Base-by-base conservation (phyloP, 805 yeast species). In the Lachancea meyersii region DNA sequence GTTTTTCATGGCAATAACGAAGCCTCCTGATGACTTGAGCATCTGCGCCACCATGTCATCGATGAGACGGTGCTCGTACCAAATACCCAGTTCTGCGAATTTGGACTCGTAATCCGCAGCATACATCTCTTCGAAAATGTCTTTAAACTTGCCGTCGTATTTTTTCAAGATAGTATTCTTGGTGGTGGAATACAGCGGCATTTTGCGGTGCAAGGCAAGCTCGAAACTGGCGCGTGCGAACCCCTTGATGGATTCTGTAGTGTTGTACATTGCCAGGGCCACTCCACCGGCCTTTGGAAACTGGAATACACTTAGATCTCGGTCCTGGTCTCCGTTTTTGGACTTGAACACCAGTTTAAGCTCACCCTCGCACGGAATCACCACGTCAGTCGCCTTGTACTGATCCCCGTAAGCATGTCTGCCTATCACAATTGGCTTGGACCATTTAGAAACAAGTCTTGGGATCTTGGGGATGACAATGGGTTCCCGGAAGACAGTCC, bases 31-130 rank as follows among this genome's bases (percentile, higher is more conserved):
- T 35, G 96, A 86, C 72, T 91, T 91, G 64, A 91, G 72, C 97
- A 91, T 89, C 72, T 91, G 97, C 18, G 97, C 97, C 39, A 91
- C 97, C 97, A 91, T 91, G 64, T 91, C 97, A 68, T 91, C 97
- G 54, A 91, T 91, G 54, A 91, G 73, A 57, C 97, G 80, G 71
- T 91, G 97, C 70, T 91, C 97, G 67, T 85, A 89, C 95, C 95
- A 88, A 64, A 89, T 84, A n/a, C 88, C 93, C 34, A 68, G 65
- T 44, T 71, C 71, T 63, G 87, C 95, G 67, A 89, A 89, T 58
- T 78, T 68, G 21, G 65, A 49, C 65, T 80, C 78, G 72, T 84
- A 89, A 53, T 77, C 76, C 36, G 67, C 52, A 41, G 77, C 94
- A 66, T 82, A 91, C 54, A 91, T 69, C 33, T 69, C 76, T 71